Conservation (phyloP, 805 yeast genomes). For the Metschnikowia shivogae region DNA sequence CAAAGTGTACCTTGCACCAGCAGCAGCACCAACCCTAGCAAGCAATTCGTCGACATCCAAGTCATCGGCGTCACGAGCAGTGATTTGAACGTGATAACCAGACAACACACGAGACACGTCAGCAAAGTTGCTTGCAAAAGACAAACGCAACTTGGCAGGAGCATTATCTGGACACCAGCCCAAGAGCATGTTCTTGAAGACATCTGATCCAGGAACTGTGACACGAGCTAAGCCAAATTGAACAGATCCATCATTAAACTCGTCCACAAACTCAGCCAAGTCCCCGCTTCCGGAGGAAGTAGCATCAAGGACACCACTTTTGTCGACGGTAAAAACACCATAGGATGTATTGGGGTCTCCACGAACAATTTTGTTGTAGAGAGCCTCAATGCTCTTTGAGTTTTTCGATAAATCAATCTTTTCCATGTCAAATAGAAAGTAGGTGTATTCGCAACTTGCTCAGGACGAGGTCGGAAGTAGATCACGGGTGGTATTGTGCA, state of each 20-base stretch:
- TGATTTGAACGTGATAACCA: conserved; percentile 93
- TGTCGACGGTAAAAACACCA: conserved; percentile 76
- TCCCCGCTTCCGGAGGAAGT: conserved; percentile 56
- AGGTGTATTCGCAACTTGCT: conserved; percentile 1
- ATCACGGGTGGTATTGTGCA: conserved; percentile 1
- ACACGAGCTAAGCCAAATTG: conserved; percentile 90
- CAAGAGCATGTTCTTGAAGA: conserved; percentile 73
- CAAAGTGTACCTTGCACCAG: conserved; percentile 81
- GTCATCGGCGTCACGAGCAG: conserved; percentile 94
- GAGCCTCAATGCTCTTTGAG: conserved; percentile 68
- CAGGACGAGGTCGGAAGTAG: not conserved
- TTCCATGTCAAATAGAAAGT: conserved; percentile 37
- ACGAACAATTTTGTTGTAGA: conserved; percentile 74
- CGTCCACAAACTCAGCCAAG: conserved; percentile 71
- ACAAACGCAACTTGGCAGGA: conserved; percentile 68
- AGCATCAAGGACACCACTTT: conserved; percentile 46
- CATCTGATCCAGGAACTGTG: conserved; percentile 87
- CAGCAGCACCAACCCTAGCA: conserved; percentile 77
- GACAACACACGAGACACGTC: conserved; percentile 64
- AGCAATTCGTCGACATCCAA: conserved; percentile 74
- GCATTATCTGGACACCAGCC: conserved; percentile 99
- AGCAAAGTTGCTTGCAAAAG: conserved; percentile 74
- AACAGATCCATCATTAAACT: conserved; percentile 81
- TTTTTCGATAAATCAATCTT: conserved; percentile 59
- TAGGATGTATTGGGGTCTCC: conserved; percentile 70